These are phyloP conservation scores for Hyphopichia pseudoburtonii DNA, from an alignment of 1,139 yeast genomes.

Conservation along the genomic window DNA sequence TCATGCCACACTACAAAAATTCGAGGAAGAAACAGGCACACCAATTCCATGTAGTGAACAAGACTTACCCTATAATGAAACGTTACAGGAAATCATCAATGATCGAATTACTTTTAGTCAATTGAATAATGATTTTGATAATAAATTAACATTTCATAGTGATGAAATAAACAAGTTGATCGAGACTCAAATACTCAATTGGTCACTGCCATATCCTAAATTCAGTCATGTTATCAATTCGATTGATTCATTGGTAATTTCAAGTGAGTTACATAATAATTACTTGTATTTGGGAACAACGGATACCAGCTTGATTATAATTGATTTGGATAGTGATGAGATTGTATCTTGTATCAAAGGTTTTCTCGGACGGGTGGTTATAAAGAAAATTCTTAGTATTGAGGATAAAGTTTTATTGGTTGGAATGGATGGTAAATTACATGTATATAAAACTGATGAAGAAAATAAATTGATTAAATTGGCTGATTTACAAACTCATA, in stretches of 20 bases:
- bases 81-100: constrained; percentile 47
- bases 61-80: constrained; percentile 33
- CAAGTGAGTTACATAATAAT: constrained; percentile 15
- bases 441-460: constrained; percentile 15
- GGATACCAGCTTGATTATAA: constrained; percentile 21
- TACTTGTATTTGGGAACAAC: constrained; percentile 26
- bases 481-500: constrained; percentile 24
- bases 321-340: constrained; percentile 15
- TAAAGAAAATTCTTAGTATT: constrained; percentile 29
- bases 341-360: constrained; percentile 11
- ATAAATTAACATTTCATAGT: constrained; percentile 16
- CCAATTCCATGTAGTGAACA: constrained; percentile 21
- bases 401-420: constrained; percentile 22
- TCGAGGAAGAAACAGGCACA: constrained; percentile 48
- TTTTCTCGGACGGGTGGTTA: constrained; percentile 27
- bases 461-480: constrained; percentile 6
- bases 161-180: constrained; percentile 10
- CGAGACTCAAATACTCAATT: constrained; percentile 28
- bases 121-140: constrained; percentile 11
- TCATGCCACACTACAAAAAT: constrained; percentile 42
- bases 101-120: constrained; percentile 47
- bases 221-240: constrained; percentile 6
- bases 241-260: constrained; percentile 23
- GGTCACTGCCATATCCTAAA: constrained; percentile 37
- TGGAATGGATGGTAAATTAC: constrained; percentile 42